These are phyloP conservation scores for Fusarium aywerte DNA, from an alignment of 2,329 filamentous ascomycete species.

Conservation along the genomic window DNA sequence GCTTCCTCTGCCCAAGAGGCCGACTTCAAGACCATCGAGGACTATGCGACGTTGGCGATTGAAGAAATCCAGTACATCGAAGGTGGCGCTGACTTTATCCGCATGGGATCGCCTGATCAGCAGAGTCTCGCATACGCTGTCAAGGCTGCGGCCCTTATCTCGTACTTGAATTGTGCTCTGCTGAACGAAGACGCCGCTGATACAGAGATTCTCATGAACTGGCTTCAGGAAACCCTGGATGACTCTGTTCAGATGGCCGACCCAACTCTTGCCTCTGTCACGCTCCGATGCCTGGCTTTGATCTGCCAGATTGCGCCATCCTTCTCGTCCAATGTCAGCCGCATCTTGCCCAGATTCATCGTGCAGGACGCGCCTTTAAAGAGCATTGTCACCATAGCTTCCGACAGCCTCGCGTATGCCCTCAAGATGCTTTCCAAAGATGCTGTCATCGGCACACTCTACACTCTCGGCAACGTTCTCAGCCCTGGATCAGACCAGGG, in stretches of 20 bases:
- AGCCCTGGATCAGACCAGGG: slow-evolving; percentile 73
- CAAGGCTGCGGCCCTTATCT: slow-evolving; percentile 83
- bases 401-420: slow-evolving; percentile 84
- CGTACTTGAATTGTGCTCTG: slow-evolving; percentile 86
- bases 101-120: slow-evolving; percentile 83
- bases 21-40: slow-evolving; percentile 67
- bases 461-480: slow-evolving; percentile 94
- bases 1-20: slow-evolving; percentile 55
- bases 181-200: slow-evolving; percentile 86
- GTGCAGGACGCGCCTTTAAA: slow-evolving; percentile 81
- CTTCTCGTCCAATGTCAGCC: slow-evolving; percentile 79
- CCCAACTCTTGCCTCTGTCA: slow-evolving; percentile 77
- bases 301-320: slow-evolving; percentile 79
- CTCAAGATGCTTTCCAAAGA: slow-evolving; percentile 88
- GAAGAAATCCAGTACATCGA: slow-evolving; percentile 90
- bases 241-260: slow-evolving; percentile 87
- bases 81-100: slow-evolving; percentile 86
- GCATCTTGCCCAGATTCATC: slow-evolving; percentile 85
- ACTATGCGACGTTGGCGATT: slow-evolving; percentile 76
- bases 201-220: slow-evolving; percentile 79
- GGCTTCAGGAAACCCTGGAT: slow-evolving; percentile 84
- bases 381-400: slow-evolving; percentile 78
- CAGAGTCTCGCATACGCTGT: slow-evolving; percentile 87
- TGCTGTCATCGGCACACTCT: slow-evolving; percentile 92
- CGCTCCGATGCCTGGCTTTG: slow-evolving; percentile 84